Percentiles rank a stretch among this genome's conserved stretches.
phyloP scores from a whole-genome alignment of 345 rosid genomes.

The Hibiscus mutabilis region DNA sequence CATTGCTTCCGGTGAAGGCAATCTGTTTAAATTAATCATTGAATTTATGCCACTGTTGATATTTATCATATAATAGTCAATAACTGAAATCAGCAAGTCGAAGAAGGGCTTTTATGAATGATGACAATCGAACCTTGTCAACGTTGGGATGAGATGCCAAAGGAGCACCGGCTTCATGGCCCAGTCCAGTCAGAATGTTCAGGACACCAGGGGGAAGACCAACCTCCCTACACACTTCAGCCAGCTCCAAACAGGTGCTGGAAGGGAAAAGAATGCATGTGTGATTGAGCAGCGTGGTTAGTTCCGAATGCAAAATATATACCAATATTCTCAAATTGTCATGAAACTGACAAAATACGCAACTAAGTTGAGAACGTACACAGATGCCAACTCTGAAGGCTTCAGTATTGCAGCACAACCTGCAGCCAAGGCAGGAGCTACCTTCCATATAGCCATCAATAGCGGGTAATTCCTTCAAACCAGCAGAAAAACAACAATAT shows the following conservation, averaged over 20 bases:
- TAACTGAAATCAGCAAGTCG: background rate
- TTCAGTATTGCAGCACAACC: slow-evolving; percentile 89
- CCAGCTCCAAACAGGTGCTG: slow-evolving; percentile 99
- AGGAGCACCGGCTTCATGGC: slow-evolving; percentile 97
- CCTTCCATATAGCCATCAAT: slow-evolving; percentile 93
- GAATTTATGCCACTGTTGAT: slow-evolving; percentile 12
- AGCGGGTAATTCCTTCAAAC: slow-evolving; percentile 88
- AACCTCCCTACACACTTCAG: slow-evolving; percentile 77
- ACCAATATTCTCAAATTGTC: background rate
- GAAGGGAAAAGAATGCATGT: slow-evolving; percentile 13
- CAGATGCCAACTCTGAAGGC: slow-evolving; percentile 82
- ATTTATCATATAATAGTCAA: slow-evolving; percentile 1
- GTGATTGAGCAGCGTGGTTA: background rate
- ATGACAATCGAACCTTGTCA: slow-evolving; percentile 54
- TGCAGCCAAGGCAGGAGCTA: slow-evolving; percentile 98
- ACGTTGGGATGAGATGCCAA: slow-evolving; percentile 85
- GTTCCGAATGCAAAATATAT: background rate
- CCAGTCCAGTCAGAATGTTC: slow-evolving; percentile 88
- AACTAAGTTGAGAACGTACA: slow-evolving; percentile 41
- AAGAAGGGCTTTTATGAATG: background rate
- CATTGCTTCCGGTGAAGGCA: slow-evolving; percentile 91
- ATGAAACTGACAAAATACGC: slow-evolving; percentile 11
- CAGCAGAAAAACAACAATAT: slow-evolving; percentile 8
- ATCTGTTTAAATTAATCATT: slow-evolving; percentile 37
- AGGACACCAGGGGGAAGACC: slow-evolving; percentile 97